phyloP scores from a whole-genome alignment of 805 yeast species.

The Monosporozyma unispora region DNA sequence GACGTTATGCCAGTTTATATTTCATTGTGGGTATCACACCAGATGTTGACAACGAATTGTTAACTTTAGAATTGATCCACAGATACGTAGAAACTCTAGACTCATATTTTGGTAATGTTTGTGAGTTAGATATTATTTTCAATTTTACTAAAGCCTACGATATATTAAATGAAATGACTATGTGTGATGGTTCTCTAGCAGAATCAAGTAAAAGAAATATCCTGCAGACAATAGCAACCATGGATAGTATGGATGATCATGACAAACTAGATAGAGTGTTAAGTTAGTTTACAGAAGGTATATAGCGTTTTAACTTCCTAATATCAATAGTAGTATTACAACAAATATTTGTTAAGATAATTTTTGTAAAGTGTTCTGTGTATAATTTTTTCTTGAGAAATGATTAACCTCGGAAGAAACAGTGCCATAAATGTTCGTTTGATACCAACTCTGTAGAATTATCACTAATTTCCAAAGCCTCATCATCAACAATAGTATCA shows the following conservation, averaged over 20 bases:
- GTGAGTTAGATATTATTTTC: slow-evolving; percentile 93
- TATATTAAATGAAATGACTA: slow-evolving; percentile 77
- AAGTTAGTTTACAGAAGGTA: slow-evolving; percentile 17
- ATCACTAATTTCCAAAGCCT: slow-evolving; percentile 21
- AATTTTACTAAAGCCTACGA: slow-evolving; percentile 91
- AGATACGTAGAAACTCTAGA: slow-evolving; percentile 96
- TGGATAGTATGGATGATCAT: slow-evolving; percentile 77
- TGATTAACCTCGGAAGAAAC: slow-evolving; percentile 16
- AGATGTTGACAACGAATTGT: slow-evolving; percentile 62
- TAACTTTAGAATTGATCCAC: slow-evolving; percentile 80
- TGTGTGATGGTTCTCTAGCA: slow-evolving; percentile 74
- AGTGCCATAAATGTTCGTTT: slow-evolving; percentile 25
- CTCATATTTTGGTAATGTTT: slow-evolving; percentile 87
- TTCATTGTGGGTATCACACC: slow-evolving; percentile 68
- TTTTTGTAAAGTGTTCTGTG: not conserved
- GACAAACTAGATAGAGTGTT: slow-evolving; percentile 47
- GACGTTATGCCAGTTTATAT: slow-evolving; percentile 88
- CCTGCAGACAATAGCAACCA: slow-evolving; percentile 64
- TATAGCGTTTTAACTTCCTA: slow-evolving; percentile 1
- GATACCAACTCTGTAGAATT: slow-evolving; percentile 23
- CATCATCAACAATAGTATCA: slow-evolving; percentile 13
- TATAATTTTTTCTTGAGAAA: no score
- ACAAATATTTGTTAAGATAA: not conserved
- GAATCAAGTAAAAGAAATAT: slow-evolving; percentile 80
- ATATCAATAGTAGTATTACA: not conserved